Percentiles rank a stretch among this genome's conserved stretches.
phyloP scores from a whole-genome alignment of 169 alveolate species.

The Blepharisma undulans region DNA sequence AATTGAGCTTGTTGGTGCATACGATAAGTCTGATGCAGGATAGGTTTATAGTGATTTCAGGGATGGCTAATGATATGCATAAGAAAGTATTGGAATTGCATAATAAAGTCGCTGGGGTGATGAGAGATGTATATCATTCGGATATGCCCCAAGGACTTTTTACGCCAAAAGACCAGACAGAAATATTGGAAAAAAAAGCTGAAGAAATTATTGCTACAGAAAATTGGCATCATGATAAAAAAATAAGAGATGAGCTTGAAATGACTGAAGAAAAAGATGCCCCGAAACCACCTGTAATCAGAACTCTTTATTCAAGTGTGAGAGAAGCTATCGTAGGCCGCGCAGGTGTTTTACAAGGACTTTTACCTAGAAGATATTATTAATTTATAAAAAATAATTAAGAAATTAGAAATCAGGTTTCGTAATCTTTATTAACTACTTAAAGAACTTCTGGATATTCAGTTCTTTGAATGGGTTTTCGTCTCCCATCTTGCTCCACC shows the following conservation, averaged over 20 bases:
- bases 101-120: neutral
- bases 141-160: neutral
- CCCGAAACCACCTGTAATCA: neutral
- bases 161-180: neutral
- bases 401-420: neutral
- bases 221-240: neutral
- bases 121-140: neutral
- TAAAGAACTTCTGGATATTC: neutral
- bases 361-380: neutral
- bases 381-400: too few relatives aligned
- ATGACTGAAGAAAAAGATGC: neutral
- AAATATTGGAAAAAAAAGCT: neutral
- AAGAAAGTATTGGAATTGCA: neutral
- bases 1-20: neutral
- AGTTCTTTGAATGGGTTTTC: slow-evolving; percentile 3
- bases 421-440: neutral
- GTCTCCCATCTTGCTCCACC: neutral
- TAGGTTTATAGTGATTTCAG: neutral
- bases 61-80: slow-evolving; percentile 19
- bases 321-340: neutral
- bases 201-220: neutral
- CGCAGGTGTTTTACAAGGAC: neutral
- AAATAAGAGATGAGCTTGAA: neutral
- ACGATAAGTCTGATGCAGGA: slow-evolving; percentile 13
- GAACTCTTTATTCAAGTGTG: neutral